These are phyloP conservation scores for Hypoxylon sp. DNA, from an alignment of 2,329 filamentous ascomycete species.

Conservation along the genomic window DNA sequence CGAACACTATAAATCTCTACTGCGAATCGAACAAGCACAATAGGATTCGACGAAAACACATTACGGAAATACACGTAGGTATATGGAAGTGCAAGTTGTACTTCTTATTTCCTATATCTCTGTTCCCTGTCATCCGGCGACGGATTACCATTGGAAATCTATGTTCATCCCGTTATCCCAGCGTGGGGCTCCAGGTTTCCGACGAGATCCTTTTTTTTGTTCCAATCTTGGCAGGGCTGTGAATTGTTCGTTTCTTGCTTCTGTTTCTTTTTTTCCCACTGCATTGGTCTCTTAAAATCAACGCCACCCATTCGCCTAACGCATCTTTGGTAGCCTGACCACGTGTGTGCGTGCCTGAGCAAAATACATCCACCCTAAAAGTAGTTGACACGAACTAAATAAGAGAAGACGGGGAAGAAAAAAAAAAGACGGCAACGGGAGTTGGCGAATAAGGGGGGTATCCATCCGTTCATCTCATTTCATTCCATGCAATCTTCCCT, in stretches of 20 bases:
- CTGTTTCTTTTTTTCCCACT: slow-evolving; percentile 42
- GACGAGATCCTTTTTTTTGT: slow-evolving; percentile 46
- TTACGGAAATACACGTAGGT: slow-evolving; percentile 6
- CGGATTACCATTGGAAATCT: slow-evolving; percentile 60
- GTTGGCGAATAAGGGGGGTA: slow-evolving; percentile 54
- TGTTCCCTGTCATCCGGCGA: slow-evolving; percentile 58
- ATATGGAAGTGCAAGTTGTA: slow-evolving; percentile 37
- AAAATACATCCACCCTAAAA: slow-evolving; percentile 48
- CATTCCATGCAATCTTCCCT: slow-evolving; percentile 55
- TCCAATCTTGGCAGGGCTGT: slow-evolving; percentile 49
- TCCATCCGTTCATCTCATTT: slow-evolving; percentile 56
- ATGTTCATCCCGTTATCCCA: slow-evolving; percentile 56
- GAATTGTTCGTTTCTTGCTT: slow-evolving; percentile 46
- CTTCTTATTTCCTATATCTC: slow-evolving; percentile 47
- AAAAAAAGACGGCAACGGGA: slow-evolving; percentile 44
- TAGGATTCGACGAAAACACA: background rate
- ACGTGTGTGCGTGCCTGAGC: slow-evolving; percentile 41
- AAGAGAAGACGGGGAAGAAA: slow-evolving; percentile 37
- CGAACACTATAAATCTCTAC: background rate
- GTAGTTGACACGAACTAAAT: slow-evolving; percentile 52
- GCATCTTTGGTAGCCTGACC: slow-evolving; percentile 52
- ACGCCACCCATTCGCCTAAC: slow-evolving; percentile 44
- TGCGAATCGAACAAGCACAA: slow-evolving; percentile 8
- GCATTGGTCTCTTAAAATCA: slow-evolving; percentile 39
- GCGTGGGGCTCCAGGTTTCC: slow-evolving; percentile 43